Base-by-base conservation (phyloP, 345 rosid genomes). In the Conringia planisiliqua region DNA sequence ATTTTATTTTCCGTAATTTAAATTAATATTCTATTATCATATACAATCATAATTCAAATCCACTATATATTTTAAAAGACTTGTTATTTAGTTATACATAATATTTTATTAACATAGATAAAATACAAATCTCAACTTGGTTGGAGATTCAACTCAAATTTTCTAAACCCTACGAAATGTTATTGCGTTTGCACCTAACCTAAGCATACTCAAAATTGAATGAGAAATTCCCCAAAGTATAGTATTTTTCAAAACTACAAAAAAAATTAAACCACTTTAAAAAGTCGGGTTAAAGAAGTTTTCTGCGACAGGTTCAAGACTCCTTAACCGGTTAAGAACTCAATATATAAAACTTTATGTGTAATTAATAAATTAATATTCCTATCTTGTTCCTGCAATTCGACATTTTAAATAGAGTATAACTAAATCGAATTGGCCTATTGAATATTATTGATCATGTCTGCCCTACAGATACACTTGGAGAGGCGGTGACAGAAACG, bases 401-500 rank as follows among this genome's bases (percentile, higher is more conserved):
- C n/a, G 3, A 17, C 35, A 8, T 56, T 56, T 5, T 56, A 7
- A 10, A 33, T 35, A 3, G 40, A 16, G 7, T 2, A 32, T 35
- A 33, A n/a, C 24, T 27, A 30, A 36, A 38, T 6, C 17, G 1
- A 14, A 47, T 10, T 12, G 38, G 46, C 17, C 17, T 20, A 47
- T 27, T 14, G 9, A 51, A 51, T n/a, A n/a, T 24, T 24, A 51
- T 24, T 51, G 36, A 42, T 24, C 38, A 24, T 61, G 75, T 26
- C 1, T 48, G 55, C 6, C 24, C 16, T n/a, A 38, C 13, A 78
- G 81, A 24, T 91, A 89, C 79, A 88, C 90, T 38, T 82, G 73
- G 55, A 68, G 72, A 43, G 80, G 85, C 5, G 91, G 95, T n/a
- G 83, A 66, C 9, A 83, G 87, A 64, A 86, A 87, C 10, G 97